Conservation (phyloP, 257 asterid species). For the Solanum pimpinellifolium region DNA sequence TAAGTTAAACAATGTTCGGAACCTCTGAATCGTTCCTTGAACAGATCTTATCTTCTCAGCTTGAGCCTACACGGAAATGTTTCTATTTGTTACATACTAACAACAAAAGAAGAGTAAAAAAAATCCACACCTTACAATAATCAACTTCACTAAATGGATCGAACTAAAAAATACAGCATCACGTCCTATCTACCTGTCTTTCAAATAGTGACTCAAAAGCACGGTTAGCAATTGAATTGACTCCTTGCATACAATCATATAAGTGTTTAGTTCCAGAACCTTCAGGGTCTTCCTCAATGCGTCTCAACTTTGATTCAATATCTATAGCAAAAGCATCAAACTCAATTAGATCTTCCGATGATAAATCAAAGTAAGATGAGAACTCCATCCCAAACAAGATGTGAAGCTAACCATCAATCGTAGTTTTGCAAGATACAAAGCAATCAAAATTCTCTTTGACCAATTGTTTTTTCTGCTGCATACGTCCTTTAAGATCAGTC, state of each 20-base stretch:
- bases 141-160: not conserved
- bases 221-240: conserved; percentile 68
- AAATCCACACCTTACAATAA: conserved; percentile 3
- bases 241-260: conserved; percentile 73
- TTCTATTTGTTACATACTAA: conserved; percentile 6
- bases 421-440: conserved; percentile 96
- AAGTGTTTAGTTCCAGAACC: conserved; percentile 89
- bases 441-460: conserved; percentile 99
- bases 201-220: conserved; percentile 95
- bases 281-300: conserved; percentile 97
- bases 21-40: conserved; percentile 99
- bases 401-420: conserved; percentile 80
- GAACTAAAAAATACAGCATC: conserved; percentile 4
- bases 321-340: conserved; percentile 32
- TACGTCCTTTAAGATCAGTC: conserved; percentile 82
- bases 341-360: not conserved
- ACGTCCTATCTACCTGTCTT: conserved; percentile 73
- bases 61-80: conserved; percentile 53
- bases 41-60: conserved; percentile 96
- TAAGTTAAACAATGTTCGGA: conserved; percentile 88
- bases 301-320: conserved; percentile 87
- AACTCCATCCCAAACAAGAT: not conserved
- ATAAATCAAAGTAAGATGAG: not conserved
- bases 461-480: conserved; percentile 93
- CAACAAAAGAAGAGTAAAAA: not conserved